phyloP scores from a whole-genome alignment of 2,329 filamentous ascomycete species.

The Fusarium napiforme region DNA sequence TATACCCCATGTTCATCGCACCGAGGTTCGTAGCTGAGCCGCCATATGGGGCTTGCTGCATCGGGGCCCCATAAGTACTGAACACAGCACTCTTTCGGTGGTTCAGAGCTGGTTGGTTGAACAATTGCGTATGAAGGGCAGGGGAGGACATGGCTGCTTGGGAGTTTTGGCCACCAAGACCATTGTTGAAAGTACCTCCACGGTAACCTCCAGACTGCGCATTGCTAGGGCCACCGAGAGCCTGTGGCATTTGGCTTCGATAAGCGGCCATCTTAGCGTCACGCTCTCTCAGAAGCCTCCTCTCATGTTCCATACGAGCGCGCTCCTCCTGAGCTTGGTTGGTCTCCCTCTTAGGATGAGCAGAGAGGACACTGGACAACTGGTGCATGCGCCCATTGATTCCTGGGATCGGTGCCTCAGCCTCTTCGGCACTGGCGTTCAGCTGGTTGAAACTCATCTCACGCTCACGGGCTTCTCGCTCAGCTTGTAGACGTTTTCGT shows the following conservation, averaged over 20 bases:
- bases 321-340: conserved; percentile 56
- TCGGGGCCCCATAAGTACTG: conserved; percentile 45
- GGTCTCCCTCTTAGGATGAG: conserved; percentile 54
- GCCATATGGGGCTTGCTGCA: conserved; percentile 42
- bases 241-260: conserved; percentile 61
- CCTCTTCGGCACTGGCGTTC: conserved; percentile 20
- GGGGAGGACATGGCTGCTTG: conserved; percentile 44
- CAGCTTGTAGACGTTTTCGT: conserved; percentile 76
- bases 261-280: conserved; percentile 62
- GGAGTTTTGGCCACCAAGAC: conserved; percentile 53
- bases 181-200: conserved; percentile 66
- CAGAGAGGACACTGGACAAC: conserved; percentile 68
- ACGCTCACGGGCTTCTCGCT: conserved; percentile 70
- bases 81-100: conserved; percentile 49
- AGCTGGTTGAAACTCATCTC: conserved; percentile 58
- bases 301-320: conserved; percentile 55
- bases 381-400: conserved; percentile 55
- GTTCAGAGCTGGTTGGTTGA: conserved; percentile 34
- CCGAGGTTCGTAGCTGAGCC: conserved; percentile 39
- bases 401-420: conserved; percentile 15
- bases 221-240: conserved; percentile 47
- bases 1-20: conserved; percentile 38
- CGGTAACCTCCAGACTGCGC: conserved; percentile 59
- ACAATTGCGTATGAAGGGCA: conserved; percentile 42
- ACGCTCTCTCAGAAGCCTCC: conserved; percentile 54